These are phyloP conservation scores for Dactylellina cionopaga DNA, from an alignment of 2,329 filamentous ascomycete genomes.

Conservation along the genomic window DNA sequence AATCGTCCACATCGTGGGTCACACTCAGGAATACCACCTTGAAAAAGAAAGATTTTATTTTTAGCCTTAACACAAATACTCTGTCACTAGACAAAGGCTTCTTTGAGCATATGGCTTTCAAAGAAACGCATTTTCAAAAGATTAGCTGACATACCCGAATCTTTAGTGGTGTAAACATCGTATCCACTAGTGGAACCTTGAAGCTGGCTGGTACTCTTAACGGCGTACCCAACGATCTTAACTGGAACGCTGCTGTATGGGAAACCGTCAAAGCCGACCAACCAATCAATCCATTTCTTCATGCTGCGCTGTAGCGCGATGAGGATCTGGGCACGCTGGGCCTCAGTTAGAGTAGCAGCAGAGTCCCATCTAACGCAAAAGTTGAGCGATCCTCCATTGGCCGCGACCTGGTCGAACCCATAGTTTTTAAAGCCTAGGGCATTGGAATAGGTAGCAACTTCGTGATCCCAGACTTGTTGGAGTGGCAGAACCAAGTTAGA, in stretches of 20 bases:
- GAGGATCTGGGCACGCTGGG: constrained; percentile 27
- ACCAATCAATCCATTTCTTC: constrained; percentile 58
- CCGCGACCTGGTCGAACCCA: constrained; percentile 38
- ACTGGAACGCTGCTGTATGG: constrained; percentile 62
- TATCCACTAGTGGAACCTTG: constrained; percentile 60
- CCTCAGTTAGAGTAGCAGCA: constrained; percentile 17
- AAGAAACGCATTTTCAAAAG: too few species aligned
- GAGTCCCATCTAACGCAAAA: constrained; percentile 48
- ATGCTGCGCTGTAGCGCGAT: constrained; percentile 28
- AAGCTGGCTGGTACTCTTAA: constrained; percentile 60
- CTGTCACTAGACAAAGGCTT: too few species aligned
- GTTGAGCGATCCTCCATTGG: constrained; percentile 42
- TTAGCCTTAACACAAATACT: too few species aligned
- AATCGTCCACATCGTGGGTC: constrained; percentile 62
- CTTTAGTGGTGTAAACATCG: constrained; percentile 62
- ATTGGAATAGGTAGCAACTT: constrained; percentile 28
- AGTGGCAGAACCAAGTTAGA: constrained; percentile 40
- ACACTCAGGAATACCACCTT: constrained; percentile 62
- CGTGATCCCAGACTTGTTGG: constrained; percentile 37
- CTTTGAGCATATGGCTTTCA: too few species aligned
- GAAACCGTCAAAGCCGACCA: constrained; percentile 63
- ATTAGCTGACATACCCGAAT: constrained; percentile 58
- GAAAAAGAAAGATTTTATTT: too few species aligned
- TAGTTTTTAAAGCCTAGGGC: constrained; percentile 46
- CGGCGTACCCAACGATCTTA: constrained; percentile 63